Evolutionary conservation across 2,329 filamentous ascomycete genomes (phyloP).

Genomic region (Paraphoma sp.): DNA sequence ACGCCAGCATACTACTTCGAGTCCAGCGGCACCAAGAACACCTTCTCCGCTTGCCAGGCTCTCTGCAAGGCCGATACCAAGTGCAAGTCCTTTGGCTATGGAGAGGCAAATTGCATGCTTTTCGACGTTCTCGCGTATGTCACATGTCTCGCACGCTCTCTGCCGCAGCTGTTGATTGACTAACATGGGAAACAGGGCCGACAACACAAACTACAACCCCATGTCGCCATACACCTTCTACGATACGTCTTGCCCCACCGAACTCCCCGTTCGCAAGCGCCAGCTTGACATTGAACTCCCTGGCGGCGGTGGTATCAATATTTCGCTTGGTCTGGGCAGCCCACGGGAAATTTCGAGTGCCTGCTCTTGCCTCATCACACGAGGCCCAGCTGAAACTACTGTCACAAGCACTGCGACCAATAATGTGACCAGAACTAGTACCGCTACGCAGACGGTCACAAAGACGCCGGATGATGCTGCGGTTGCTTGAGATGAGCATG

Average conservation of each 20-base stretch:
- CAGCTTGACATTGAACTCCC: constrained; percentile 23
- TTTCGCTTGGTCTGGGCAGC: constrained; percentile 31
- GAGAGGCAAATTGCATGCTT: constrained; percentile 43
- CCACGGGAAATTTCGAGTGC: constrained; percentile 29
- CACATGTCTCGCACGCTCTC: not conserved
- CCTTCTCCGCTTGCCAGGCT: constrained; percentile 33
- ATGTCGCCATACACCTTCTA: constrained; percentile 45
- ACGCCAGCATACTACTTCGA: constrained; percentile 43
- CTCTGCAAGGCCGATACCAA: constrained; percentile 41
- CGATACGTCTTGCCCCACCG: constrained; percentile 31
- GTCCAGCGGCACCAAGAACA: constrained; percentile 43
- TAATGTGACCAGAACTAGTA: constrained; percentile 24
- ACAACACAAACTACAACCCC: constrained; percentile 44
- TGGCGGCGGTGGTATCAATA: constrained; percentile 20
- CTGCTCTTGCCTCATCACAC: constrained; percentile 40
- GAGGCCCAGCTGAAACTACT: constrained; percentile 30
- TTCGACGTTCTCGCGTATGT: constrained; percentile 41
- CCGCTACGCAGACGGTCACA: constrained; percentile 29
- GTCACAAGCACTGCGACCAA: constrained; percentile 29
- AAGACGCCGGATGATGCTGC: constrained; percentile 10
- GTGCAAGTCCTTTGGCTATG: constrained; percentile 42
- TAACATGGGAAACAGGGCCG: constrained; percentile 18
- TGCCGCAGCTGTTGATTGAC: not conserved
- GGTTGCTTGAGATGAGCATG: not conserved
- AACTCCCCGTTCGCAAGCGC: constrained; percentile 39